A percentile compares a stretch with the other conserved stretches of the same genome.
These are phyloP conservation scores for Aspergillus tanneri DNA, from an alignment of 2,329 filamentous ascomycete species.

Conservation along the genomic window DNA sequence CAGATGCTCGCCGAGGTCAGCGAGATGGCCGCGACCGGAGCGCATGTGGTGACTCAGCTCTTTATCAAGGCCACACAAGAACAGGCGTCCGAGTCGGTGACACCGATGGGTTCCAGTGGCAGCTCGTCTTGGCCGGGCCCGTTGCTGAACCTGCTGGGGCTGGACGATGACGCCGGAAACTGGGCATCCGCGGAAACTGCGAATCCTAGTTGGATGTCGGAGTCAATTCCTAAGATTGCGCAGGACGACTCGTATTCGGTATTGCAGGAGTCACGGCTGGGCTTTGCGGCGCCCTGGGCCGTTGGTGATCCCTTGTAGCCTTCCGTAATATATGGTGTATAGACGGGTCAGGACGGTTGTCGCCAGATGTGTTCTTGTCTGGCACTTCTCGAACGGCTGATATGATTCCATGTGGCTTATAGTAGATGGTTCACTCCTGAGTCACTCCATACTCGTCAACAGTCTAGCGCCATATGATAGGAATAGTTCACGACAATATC, in stretches of 20 bases:
- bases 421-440: too few species aligned
- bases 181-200: not conserved
- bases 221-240: not conserved
- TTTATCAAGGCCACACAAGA: constrained; percentile 2
- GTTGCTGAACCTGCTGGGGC: not conserved
- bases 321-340: not conserved
- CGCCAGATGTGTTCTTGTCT: too few species aligned
- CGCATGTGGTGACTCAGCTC: constrained; percentile 7
- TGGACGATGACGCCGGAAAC: constrained; percentile 1
- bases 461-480: too few species aligned
- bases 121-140: not conserved
- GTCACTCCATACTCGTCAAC: too few species aligned
- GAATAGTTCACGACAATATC: too few species aligned
- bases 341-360: not conserved
- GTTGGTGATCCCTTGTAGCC: not conserved
- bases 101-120: not conserved
- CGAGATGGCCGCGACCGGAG: constrained; percentile 9
- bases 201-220: not conserved
- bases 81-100: not conserved
- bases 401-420: too few species aligned
- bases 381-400: too few species aligned
- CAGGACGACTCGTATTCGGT: not conserved
- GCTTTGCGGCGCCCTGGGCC: not conserved
- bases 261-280: not conserved
- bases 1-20: constrained; percentile 10